Evolutionary conservation across 768 basidiomycete genomes (phyloP), one percentile per base, ranked within the genome.

Genomic region (Boletus reticuloceps): DNA sequence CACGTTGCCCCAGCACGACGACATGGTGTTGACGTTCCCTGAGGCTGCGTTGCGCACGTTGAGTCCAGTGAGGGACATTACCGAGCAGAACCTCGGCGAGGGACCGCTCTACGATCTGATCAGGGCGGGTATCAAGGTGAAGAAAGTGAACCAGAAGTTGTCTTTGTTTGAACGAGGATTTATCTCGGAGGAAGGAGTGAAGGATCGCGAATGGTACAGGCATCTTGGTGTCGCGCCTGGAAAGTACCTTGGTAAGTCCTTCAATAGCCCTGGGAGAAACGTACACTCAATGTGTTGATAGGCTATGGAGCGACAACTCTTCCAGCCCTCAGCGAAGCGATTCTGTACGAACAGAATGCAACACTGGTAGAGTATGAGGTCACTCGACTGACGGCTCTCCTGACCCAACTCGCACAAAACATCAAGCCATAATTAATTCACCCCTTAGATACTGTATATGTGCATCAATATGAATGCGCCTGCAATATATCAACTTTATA

Each of bases 191-290:
- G 83, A 75, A 16, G 94, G 93, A 0, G 84, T 94, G 58, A 84
- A 84, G 60, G 84, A 86, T 51, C 79, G 89, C 32, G 87, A 91
- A 67, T 95, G 93, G 93, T 96, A 89, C 68, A 83, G 77, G 64
- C 88, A 94, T 71, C 78, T 93, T 16, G 92, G 81, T 46, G 89
- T 93, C 41, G 91, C 93, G 4, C 93, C 94, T 31, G 93, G 92
- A 38, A 86, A 90, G 69, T 87, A 87, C 84, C 82, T 88, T 39
- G 87, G 88, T 89, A 60, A 61, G 79, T 71, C 12, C 13, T 37
- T 22, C 36, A 5, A n/a, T 22, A 11, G 27, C 11, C 12, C 53
- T 32, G 44, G 31, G 50, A 12, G 39, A 17, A 41, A 53, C 17
- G 29, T 40, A 9, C 39, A 50, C 34, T 55, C 10, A 49, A 34